Base-by-base conservation (phyloP, 2,329 filamentous ascomycete genomes). In the Aureobasidium melanogenum region DNA sequence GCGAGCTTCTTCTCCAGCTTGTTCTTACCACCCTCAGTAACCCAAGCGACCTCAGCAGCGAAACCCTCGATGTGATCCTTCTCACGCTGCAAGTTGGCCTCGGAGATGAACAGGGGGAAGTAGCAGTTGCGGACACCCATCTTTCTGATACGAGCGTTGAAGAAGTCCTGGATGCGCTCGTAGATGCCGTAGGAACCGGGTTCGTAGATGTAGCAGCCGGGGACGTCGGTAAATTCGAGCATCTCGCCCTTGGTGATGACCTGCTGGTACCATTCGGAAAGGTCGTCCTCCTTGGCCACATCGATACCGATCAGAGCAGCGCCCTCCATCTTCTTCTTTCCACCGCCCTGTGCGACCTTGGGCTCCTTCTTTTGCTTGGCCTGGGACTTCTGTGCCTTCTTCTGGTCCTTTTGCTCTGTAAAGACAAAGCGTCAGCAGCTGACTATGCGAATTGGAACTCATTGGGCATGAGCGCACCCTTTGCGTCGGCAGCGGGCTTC, bases 61-160 rank as follows among this genome's bases (percentile, higher is more conserved):
- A 99, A 99, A n/a, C 94, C 94, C 76, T 99, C 93, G 64, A 99
- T 89, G 75, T 99, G 94, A 70, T 94, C 89, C 82, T 97, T 97
- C 77, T 97, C 92, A 73, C 82, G 77, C 72, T 86, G 80, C 66
- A 99, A 79, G 43, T 95, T 95, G 77, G 95, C 95, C 71, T 89
- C 82, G 19, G 91, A 96, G 66, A 99, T 84, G 77, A 97, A 99
- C 75, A 99, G 88, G 63, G 94, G 94, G 76, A 99, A 99, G 75
- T 91, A 96, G 73, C 90, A 89, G 80, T 99, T 95, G 75, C 94
- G 89, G 61, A 97, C 93, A 61, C 91, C 92, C 80, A 97, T 84
- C 54, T 83, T 85, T 81, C 96, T 92, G 73, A 97, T 99, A 68
- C 86, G 84, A 65, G 72, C 69, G 68, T 86, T 82, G 71, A 80